These are phyloP conservation scores for Torulaspora gathmanii DNA, from an alignment of 805 yeast species.

Conservation along the genomic window DNA sequence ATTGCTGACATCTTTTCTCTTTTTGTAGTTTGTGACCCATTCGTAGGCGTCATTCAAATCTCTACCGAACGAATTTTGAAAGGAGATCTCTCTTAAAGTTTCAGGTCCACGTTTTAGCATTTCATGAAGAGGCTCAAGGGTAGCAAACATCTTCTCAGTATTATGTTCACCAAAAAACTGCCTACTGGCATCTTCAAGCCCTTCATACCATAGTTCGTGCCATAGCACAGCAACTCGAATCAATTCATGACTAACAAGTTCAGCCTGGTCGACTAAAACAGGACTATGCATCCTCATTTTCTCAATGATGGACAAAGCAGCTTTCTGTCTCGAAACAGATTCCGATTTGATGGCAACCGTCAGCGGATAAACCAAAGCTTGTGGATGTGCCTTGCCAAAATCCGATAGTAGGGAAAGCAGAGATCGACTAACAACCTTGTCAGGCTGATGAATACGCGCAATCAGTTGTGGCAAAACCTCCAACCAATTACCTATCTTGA, in stretches of 20 bases:
- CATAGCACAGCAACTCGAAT: slow-evolving; percentile 93
- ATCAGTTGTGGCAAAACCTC: slow-evolving; percentile 94
- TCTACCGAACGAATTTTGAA: slow-evolving; percentile 88
- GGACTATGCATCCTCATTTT: slow-evolving; percentile 89
- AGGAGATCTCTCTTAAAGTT: slow-evolving; percentile 87
- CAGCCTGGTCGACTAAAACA: slow-evolving; percentile 82
- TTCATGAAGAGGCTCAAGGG: slow-evolving; percentile 82
- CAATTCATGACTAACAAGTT: slow-evolving; percentile 86
- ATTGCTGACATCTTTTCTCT: slow-evolving; percentile 81
- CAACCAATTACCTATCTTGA: slow-evolving; percentile 88
- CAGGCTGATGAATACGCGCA: slow-evolving; percentile 94
- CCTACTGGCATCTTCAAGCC: slow-evolving; percentile 92
- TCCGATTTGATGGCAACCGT: slow-evolving; percentile 96
- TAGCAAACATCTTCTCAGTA: slow-evolving; percentile 89
- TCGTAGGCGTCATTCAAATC: slow-evolving; percentile 90
- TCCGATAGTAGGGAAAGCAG: slow-evolving; percentile 77
- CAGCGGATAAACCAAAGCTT: slow-evolving; percentile 89
- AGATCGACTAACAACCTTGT: slow-evolving; percentile 74
- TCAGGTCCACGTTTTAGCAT: slow-evolving; percentile 84
- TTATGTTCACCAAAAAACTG: slow-evolving; percentile 91
- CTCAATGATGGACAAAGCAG: slow-evolving; percentile 87
- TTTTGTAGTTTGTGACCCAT: slow-evolving; percentile 82
- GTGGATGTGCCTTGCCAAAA: slow-evolving; percentile 93
- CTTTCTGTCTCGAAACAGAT: slow-evolving; percentile 80
- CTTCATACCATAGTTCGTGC: slow-evolving; percentile 99